A percentile compares a stretch with the other conserved stretches of the same genome.
phyloP scores from a whole-genome alignment of 106 monocot genomes.

The Phalaenopsis equestris region DNA sequence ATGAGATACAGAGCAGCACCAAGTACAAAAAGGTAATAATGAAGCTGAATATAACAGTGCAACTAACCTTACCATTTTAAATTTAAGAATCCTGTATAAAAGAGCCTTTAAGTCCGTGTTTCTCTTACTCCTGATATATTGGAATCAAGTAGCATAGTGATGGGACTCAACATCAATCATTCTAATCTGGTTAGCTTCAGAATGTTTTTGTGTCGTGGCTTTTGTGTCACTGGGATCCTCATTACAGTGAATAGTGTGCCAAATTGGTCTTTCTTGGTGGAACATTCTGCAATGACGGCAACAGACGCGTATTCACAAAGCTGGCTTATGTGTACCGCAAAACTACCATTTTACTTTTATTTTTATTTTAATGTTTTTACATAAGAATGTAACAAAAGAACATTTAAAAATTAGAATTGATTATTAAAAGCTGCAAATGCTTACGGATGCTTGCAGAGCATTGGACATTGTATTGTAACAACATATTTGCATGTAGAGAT shows the following conservation, averaged over 20 bases:
- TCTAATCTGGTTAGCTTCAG: background rate
- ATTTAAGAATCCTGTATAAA: too few relatives aligned
- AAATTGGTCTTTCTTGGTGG: constrained; percentile 68
- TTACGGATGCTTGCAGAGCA: constrained; percentile 88
- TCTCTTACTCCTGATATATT: background rate
- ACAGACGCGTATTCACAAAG: background rate
- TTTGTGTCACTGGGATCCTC: constrained; percentile 19
- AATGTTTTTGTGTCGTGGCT: background rate
- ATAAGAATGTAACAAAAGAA: background rate
- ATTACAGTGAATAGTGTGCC: constrained; percentile 67
- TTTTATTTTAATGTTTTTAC: too few relatives aligned
- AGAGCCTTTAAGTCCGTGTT: too few relatives aligned
- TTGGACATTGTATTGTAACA: constrained; percentile 56
- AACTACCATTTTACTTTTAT: too few relatives aligned
- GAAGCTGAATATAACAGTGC: too few relatives aligned
- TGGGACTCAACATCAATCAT: constrained; percentile 13
- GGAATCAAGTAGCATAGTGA: constrained; percentile 5
- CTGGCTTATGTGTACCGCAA: background rate
- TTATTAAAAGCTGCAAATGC: constrained; percentile 1
- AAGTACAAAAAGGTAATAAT: too few relatives aligned
- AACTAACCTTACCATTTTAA: too few relatives aligned
- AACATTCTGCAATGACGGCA: constrained; percentile 45
- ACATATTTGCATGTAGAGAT: constrained; percentile 91
- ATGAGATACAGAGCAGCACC: too few relatives aligned
- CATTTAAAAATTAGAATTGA: background rate